These are phyloP conservation scores for Escallonia rubra DNA, from an alignment of 129 eudicot genomes.

Conservation along the genomic window DNA sequence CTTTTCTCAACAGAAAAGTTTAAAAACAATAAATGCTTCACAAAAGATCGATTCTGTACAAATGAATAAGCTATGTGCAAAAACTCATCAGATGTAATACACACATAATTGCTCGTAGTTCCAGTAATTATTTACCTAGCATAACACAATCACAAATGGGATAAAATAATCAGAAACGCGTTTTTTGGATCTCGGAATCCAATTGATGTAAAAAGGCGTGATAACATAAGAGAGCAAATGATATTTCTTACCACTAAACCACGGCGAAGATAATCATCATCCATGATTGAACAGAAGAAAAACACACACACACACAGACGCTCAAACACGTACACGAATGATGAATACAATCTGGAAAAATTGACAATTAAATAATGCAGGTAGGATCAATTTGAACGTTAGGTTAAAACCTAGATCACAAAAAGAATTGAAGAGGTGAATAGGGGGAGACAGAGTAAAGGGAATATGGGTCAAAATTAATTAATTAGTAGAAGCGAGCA, in stretches of 20 bases:
- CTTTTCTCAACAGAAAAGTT: too few relatives aligned
- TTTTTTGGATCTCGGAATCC: too few relatives aligned
- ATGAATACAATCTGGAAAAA: not conserved
- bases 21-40: too few relatives aligned
- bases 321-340: conserved; percentile 5
- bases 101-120: not conserved
- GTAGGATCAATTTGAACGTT: conserved; percentile 1
- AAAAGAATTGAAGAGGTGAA: not conserved
- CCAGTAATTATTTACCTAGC: not conserved
- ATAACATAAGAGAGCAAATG: not conserved
- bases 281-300: conserved; percentile 19
- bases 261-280: conserved; percentile 10
- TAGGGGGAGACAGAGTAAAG: not conserved
- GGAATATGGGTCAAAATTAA: conserved; percentile 7
- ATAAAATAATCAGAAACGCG: not conserved
- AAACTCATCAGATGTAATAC: not conserved
- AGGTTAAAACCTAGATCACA: conserved; percentile 4
- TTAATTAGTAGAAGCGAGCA: conserved; percentile 2
- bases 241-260: conserved; percentile 31
- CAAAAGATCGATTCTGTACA: not conserved
- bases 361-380: not conserved
- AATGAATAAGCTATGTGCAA: not conserved
- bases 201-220: not conserved
- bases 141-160: not conserved
- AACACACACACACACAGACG: not conserved